Conservation (phyloP, 306 rosid species). For the Clitoria ternatea region DNA sequence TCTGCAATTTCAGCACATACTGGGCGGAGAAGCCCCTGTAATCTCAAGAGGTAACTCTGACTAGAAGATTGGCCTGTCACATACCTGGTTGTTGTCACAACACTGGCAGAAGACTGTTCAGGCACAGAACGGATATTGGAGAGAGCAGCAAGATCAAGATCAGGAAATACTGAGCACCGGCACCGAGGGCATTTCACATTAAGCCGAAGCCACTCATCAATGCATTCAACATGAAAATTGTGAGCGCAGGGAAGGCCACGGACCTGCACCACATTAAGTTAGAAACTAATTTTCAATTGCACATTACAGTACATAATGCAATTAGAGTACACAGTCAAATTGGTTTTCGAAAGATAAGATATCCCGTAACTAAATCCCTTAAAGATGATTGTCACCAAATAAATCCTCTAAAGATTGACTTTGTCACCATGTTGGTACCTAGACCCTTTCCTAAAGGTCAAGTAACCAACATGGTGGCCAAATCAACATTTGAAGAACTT, state of each 20-base stretch:
- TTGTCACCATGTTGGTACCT: too few relatives aligned
- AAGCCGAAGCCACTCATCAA: conserved; percentile 88
- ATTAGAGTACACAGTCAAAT: too few relatives aligned
- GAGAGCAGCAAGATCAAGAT: conserved; percentile 87
- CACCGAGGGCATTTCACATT: conserved; percentile 89
- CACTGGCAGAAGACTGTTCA: conserved; percentile 47
- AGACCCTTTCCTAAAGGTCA: too few relatives aligned
- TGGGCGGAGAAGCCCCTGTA: conserved; percentile 54
- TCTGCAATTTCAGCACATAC: conserved; percentile 44
- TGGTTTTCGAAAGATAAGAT: too few relatives aligned
- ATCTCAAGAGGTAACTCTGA: conserved; percentile 58
- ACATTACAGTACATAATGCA: not conserved
- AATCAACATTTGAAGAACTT: too few relatives aligned
- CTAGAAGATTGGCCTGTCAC: conserved; percentile 47
- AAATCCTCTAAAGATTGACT: too few relatives aligned
- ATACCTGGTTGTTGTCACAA: conserved; percentile 45
- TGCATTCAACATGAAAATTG: conserved; percentile 87
- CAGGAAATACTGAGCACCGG: conserved; percentile 89
- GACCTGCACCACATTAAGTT: conserved; percentile 49
- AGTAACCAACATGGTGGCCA: too few relatives aligned
- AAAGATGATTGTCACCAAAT: too few relatives aligned
- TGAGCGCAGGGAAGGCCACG: conserved; percentile 94
- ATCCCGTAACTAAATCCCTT: too few relatives aligned
- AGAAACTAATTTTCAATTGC: conserved; percentile 16
- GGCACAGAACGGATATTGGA: conserved; percentile 62